A percentile compares a stretch with the other conserved stretches of the same genome.
Evolutionary conservation across 2,329 filamentous ascomycete species (phyloP).

Genomic region (Phaeosphaeriaceae sp.): DNA sequence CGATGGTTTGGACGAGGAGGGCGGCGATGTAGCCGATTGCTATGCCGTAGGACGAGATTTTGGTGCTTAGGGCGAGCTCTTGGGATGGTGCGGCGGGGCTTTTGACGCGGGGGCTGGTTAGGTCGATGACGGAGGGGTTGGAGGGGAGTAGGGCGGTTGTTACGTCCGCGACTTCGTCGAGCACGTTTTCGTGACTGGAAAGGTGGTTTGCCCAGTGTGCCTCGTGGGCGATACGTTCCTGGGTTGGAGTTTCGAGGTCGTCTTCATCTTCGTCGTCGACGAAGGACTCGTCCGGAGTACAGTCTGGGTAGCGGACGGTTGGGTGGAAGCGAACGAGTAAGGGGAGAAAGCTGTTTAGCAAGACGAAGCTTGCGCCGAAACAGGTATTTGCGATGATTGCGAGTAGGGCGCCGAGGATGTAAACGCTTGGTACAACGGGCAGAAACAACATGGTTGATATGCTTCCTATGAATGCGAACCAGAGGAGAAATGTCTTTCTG

Average conservation of each 20-base stretch:
- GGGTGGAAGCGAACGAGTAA: slow-evolving; percentile 89
- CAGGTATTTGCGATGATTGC: slow-evolving; percentile 92
- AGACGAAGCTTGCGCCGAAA: slow-evolving; percentile 92
- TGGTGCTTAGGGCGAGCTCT: slow-evolving; percentile 83
- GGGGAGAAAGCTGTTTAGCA: slow-evolving; percentile 93
- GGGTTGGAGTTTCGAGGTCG: slow-evolving; percentile 23
- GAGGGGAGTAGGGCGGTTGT: slow-evolving; percentile 47
- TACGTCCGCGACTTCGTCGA: slow-evolving; percentile 40
- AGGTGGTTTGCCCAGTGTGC: slow-evolving; percentile 37
- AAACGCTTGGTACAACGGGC: slow-evolving; percentile 74
- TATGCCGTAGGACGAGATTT: slow-evolving; percentile 90
- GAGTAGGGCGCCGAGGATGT: slow-evolving; percentile 80
- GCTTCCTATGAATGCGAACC: slow-evolving; percentile 84
- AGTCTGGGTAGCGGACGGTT: slow-evolving; percentile 49
- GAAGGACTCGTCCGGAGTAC: slow-evolving; percentile 24
- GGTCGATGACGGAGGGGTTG: slow-evolving; percentile 26
- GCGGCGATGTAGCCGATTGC: slow-evolving; percentile 92
- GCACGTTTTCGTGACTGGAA: slow-evolving; percentile 29
- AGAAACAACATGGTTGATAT: slow-evolving; percentile 88
- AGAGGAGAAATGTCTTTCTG: slow-evolving; percentile 83
- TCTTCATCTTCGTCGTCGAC: slow-evolving; percentile 41
- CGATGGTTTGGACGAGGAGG: slow-evolving; percentile 80
- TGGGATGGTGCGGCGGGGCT: slow-evolving; percentile 56
- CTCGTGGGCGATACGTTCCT: slow-evolving; percentile 29
- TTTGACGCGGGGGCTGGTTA: slow-evolving; percentile 38